Base-by-base conservation (phyloP, 345 rosid species). In the Salix udensis region DNA sequence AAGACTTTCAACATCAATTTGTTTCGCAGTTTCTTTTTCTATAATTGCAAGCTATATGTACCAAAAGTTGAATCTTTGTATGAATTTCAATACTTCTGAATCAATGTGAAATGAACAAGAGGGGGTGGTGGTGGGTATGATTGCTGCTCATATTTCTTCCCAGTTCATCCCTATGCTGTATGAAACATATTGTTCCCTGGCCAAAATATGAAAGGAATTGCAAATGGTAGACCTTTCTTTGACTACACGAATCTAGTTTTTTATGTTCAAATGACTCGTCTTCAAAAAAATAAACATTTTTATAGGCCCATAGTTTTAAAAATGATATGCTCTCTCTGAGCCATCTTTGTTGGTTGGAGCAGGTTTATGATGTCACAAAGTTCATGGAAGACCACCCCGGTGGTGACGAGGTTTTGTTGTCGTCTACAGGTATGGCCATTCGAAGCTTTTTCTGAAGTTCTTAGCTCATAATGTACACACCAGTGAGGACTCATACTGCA, bases 371-470 rank as follows among this genome's bases (percentile, higher is more conserved):
- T 30, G 78, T 80, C 36, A 80, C 76, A 16, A 80, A 71, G 65
- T 79, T 79, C 52, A 64, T 74, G 75, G 82, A 79, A 28, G 82
- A 79, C 18, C 82, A 79, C 68, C 82, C 82, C 24, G 82, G 78
- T 19, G 78, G 82, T 16, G 82, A 74, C 31, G 82, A 79, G 66
- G 75, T 79, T 34, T 42, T 79, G 71, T 46, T 79, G 73, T 69
- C 78, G 4, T 72, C 82, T 11, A 74, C 82, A 74, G 72, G 78
- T 79, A 61, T 4, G 8, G 10, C n/a, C 62, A 6, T 6, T 37
- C 39, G 40, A 34, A 24, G 24, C 28, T 0, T 61, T 16, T n/a
- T n/a, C 7, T 61, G 2, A 14, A 74, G 42, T 52, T n/a, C 24
- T 2, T 42, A 12, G 9, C 8, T 62, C n/a, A 12, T 10, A 14